Conservation (phyloP, 2,329 filamentous ascomycete species). For the Penicillium sp. region DNA sequence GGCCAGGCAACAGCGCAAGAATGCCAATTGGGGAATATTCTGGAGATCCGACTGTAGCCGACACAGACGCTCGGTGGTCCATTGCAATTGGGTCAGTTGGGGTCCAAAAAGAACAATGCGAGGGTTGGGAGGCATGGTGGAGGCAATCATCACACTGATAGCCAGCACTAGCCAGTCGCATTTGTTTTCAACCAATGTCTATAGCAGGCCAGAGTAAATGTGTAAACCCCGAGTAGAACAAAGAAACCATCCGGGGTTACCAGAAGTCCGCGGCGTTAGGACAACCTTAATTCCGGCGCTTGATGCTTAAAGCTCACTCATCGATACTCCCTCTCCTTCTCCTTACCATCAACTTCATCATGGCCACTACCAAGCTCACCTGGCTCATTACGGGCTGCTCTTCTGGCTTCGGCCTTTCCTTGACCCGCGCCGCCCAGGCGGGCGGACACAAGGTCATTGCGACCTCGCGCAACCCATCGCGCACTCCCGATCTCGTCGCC, state of each 20-base stretch:
- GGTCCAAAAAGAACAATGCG: too few relatives aligned
- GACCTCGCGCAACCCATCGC: conserved; percentile 23
- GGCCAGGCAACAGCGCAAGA: too few relatives aligned
- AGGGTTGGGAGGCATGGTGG: too few relatives aligned
- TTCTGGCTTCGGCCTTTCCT: conserved; percentile 20
- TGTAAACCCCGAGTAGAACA: too few relatives aligned
- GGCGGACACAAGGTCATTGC: conserved; percentile 25
- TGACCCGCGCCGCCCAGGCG: conserved; percentile 20
- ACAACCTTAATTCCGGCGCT: neutral
- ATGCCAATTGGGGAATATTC: too few relatives aligned
- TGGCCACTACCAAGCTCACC: neutral
- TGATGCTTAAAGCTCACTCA: neutral
- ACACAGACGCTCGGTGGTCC: too few relatives aligned
- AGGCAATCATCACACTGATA: too few relatives aligned
- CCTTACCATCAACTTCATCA: neutral
- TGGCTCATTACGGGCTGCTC: conserved; percentile 25
- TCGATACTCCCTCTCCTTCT: neutral
- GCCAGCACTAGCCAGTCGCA: too few relatives aligned
- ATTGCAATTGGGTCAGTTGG: too few relatives aligned
- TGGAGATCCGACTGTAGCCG: too few relatives aligned
- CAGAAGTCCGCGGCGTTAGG: neutral
- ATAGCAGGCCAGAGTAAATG: too few relatives aligned
- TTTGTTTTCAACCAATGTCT: too few relatives aligned
- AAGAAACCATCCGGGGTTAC: neutral
- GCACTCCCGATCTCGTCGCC: conserved; percentile 16